phyloP scores from a whole-genome alignment of 306 rosid genomes.

The Canavalia gladiata region DNA sequence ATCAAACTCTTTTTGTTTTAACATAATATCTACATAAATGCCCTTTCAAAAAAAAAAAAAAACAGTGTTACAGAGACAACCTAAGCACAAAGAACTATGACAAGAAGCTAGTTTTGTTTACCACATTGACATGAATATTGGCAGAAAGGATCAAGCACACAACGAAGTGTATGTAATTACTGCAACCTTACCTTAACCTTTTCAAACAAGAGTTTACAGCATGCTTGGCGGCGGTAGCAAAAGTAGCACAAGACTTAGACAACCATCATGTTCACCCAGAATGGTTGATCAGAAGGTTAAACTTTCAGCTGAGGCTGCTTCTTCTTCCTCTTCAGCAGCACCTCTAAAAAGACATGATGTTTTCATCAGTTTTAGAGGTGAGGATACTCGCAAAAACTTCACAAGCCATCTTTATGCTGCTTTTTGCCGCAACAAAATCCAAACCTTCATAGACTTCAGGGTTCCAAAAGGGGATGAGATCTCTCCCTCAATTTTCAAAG shows the following conservation, averaged over 20 bases:
- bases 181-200: not conserved
- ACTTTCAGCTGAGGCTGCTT: not conserved
- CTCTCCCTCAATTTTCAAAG: slow-evolving; percentile 19
- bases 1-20: not conserved
- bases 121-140: not conserved
- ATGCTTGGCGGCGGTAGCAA: not conserved
- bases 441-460: slow-evolving; percentile 38
- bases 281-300: not conserved
- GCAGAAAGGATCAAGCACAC: not conserved
- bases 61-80: not conserved
- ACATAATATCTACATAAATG: not conserved
- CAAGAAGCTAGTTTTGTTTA: not conserved
- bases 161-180: not conserved
- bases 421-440: slow-evolving; percentile 7
- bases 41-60: not conserved
- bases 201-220: not conserved
- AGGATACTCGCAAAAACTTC: slow-evolving; percentile 39
- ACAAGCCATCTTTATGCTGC: slow-evolving; percentile 42
- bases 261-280: slow-evolving; percentile 37
- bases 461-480: slow-evolving; percentile 34
- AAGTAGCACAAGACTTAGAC: slow-evolving; percentile 17
- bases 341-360: slow-evolving; percentile 33
- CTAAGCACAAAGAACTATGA: not conserved
- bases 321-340: not conserved
- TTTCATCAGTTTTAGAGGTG: slow-evolving; percentile 43